Evolutionary conservation across 805 yeast genomes (phyloP).

Genomic region (Clavispora asparagi): DNA sequence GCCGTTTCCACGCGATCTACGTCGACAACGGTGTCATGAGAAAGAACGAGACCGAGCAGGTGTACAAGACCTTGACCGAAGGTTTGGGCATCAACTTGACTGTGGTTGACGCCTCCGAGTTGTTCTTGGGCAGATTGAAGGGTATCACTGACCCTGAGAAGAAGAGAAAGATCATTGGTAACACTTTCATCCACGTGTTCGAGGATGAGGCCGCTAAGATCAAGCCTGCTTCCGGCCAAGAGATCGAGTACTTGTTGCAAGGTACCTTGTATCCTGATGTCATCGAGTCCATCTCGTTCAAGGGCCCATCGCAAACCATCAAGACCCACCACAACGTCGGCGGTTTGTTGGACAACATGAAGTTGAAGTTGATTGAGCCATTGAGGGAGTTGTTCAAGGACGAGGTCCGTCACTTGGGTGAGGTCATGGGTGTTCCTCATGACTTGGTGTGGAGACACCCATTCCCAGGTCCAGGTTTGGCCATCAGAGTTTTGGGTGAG

Average conservation of each 20-base stretch:
- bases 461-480: constrained; percentile 99
- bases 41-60: constrained; percentile 84
- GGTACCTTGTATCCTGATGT: constrained; percentile 99
- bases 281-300: constrained; percentile 96
- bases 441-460: constrained; percentile 99
- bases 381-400: constrained; percentile 97
- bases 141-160: constrained; percentile 98
- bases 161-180: constrained; percentile 98
- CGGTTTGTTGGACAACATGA: constrained; percentile 96
- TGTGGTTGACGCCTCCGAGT: constrained; percentile 90
- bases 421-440: constrained; percentile 89
- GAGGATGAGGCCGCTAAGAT: constrained; percentile 94
- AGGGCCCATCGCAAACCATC: constrained; percentile 99
- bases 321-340: constrained; percentile 99
- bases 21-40: constrained; percentile 99
- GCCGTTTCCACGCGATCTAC: constrained; percentile 95
- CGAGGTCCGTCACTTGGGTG: constrained; percentile 96
- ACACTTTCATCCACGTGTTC: constrained; percentile 94
- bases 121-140: constrained; percentile 77
- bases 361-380: constrained; percentile 96
- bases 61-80: constrained; percentile 81
- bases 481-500: constrained; percentile 96
- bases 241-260: constrained; percentile 88
- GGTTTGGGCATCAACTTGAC: constrained; percentile 94
- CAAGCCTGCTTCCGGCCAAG: constrained; percentile 82